Evolutionary conservation across 441 rosid genomes (phyloP), one percentile per base, ranked within the genome.

Genomic region (Capsella rubella): DNA sequence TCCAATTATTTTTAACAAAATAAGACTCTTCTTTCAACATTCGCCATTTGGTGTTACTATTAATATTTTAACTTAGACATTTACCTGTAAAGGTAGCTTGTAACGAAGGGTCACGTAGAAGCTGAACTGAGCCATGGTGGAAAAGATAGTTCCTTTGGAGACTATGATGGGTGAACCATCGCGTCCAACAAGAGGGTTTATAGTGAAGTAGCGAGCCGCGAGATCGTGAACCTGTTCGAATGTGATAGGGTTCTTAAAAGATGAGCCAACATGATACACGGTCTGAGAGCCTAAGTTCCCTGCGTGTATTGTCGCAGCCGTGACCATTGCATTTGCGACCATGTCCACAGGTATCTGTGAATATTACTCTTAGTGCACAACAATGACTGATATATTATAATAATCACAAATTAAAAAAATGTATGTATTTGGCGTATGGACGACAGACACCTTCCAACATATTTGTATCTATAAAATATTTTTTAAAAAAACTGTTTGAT

Each of bases 201-300:
- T 77, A 3, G 85, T 72, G 76, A 94, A 94, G 78, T 90, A 88
- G 5, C 47, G 42, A 27, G 76, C 69, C 2, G 79, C 87, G 34
- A 67, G 83, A 34, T 92, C 91, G 16, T 87, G 86, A 69, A 94
- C 73, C 37, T 82, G 42, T 1, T 0, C 3, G 67, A 84, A 86
- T 63, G 27, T 84, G 6, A 92, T 0, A 0, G 93, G 91, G 60
- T 87, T 85, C 60, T 86, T 78, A 11, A 72, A 42, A 3, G 97
- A 90, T 0, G 97, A 90, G 1, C 97, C 95, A 15, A 92, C 83
- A 21, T 94, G 99, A 70, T 92, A 92, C 18, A 94, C 86, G 14
- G 63, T 47, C 25, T 69, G 71, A 37, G 80, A 73, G 3, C 67
- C 56, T 25, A 64, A 75, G 6, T 67, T 71, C 5, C 82, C 74